These are phyloP conservation scores for Fagopyrum homotropicum DNA, from an alignment of 148 eudicot species.

Conservation along the genomic window DNA sequence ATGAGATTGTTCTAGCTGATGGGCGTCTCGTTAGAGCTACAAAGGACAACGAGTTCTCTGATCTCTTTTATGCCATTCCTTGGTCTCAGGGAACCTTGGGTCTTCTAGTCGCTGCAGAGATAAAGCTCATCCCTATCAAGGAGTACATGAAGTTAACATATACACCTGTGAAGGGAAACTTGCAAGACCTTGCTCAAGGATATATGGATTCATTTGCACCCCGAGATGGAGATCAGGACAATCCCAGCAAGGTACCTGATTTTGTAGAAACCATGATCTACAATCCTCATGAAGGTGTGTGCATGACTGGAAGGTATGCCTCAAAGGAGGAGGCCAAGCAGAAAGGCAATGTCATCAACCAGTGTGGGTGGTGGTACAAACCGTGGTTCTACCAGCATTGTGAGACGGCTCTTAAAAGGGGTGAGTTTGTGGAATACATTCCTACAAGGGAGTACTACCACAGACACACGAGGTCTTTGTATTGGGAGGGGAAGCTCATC, in stretches of 20 bases:
- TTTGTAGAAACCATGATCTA: slow-evolving; percentile 15
- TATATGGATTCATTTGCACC: slow-evolving; percentile 12
- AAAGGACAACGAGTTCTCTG: slow-evolving; percentile 13
- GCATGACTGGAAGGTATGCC: slow-evolving; percentile 14
- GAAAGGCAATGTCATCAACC: slow-evolving; percentile 14
- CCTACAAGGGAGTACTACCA: slow-evolving; percentile 16
- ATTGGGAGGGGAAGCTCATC: slow-evolving; percentile 17
- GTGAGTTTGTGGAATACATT: slow-evolving; percentile 15
- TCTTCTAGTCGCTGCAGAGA: slow-evolving; percentile 15
- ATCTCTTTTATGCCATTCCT: slow-evolving; percentile 15
- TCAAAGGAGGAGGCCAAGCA: slow-evolving; percentile 13
- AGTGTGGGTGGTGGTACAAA: slow-evolving; percentile 13
- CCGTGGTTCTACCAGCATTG: slow-evolving; percentile 14
- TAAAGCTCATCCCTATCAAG: slow-evolving; percentile 15
- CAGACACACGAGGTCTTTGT: slow-evolving; percentile 14
- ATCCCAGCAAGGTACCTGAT: slow-evolving; percentile 14
- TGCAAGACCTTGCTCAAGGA: slow-evolving; percentile 11
- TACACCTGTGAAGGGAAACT: slow-evolving; percentile 10
- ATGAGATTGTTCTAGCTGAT: slow-evolving; percentile 17
- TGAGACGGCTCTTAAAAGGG: slow-evolving; percentile 11
- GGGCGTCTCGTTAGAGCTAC: slow-evolving; percentile 15
- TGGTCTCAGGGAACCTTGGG: slow-evolving; percentile 18
- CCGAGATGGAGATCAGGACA: slow-evolving; percentile 14
- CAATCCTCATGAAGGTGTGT: slow-evolving; percentile 9
- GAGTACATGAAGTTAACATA: slow-evolving; percentile 16